A percentile compares a stretch with the other conserved stretches of the same genome.
phyloP scores from a whole-genome alignment of 306 rosid genomes.

The Ormosia emarginata region DNA sequence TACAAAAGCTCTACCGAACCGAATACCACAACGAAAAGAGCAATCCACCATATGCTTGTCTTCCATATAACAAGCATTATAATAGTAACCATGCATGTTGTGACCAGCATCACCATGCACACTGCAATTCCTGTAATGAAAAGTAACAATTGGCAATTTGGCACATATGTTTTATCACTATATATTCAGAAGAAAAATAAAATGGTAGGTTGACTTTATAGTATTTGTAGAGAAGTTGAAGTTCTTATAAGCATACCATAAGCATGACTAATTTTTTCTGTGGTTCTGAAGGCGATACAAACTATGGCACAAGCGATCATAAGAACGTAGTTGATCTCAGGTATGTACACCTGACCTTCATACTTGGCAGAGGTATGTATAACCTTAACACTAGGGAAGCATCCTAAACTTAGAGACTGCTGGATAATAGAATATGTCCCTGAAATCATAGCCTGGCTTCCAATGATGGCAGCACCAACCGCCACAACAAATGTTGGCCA shows the following conservation, averaged over 20 bases:
- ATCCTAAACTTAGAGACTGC: conserved; percentile 50
- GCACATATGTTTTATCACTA: not conserved
- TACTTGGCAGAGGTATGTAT: conserved; percentile 53
- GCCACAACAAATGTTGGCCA: conserved; percentile 69
- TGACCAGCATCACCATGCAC: conserved; percentile 49
- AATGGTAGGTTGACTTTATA: not conserved
- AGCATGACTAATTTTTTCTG: conserved; percentile 53
- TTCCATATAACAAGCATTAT: conserved; percentile 65
- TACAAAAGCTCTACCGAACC: conserved; percentile 35
- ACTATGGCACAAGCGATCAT: conserved; percentile 49
- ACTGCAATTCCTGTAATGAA: conserved; percentile 47
- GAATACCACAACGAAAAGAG: conserved; percentile 37
- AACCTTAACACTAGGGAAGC: conserved; percentile 56
- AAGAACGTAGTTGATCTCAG: conserved; percentile 54
- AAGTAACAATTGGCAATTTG: not conserved
- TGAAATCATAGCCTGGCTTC: conserved; percentile 72
- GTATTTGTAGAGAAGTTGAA: not conserved
- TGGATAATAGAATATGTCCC: conserved; percentile 52
- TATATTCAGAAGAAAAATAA: too few species aligned
- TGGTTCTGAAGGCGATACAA: conserved; percentile 42
- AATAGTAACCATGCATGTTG: conserved; percentile 39
- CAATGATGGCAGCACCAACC: conserved; percentile 54
- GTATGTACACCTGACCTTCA: conserved; percentile 70
- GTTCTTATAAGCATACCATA: conserved; percentile 36
- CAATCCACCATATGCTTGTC: conserved; percentile 46